A percentile compares a stretch with the other conserved stretches of the same genome.
Evolutionary conservation across 2,329 filamentous ascomycete species (phyloP).

Genomic region (Alternaria arbusti): DNA sequence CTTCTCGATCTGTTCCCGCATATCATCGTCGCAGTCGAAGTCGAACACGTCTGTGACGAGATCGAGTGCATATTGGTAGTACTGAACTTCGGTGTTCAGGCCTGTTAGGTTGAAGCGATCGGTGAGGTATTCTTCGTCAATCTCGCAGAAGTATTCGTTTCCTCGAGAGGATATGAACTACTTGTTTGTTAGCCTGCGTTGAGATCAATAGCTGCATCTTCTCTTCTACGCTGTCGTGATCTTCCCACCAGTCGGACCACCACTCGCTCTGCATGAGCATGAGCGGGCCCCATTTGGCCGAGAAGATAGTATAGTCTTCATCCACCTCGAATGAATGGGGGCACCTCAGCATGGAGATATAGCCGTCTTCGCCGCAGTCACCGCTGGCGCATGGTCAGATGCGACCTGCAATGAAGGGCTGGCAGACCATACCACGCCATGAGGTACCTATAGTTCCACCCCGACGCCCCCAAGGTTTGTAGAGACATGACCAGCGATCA

Average conservation of each 20-base stretch:
- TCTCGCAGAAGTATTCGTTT: conserved; percentile 99
- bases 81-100: conserved; percentile 95
- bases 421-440: conserved; percentile 8
- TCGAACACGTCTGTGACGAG: conserved; percentile 98
- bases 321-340: not conserved
- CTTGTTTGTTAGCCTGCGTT: conserved; percentile 12
- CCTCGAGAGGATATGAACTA: conserved; percentile 97
- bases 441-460: not conserved
- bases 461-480: not conserved
- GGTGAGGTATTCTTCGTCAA: conserved; percentile 97
- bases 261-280: conserved; percentile 6
- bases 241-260: conserved; percentile 4
- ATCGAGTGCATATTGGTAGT: conserved; percentile 98
- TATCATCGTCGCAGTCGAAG: conserved; percentile 97
- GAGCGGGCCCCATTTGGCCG: conserved; percentile 3
- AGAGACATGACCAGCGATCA: conserved; percentile 3
- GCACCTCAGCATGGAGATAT: conserved; percentile 9
- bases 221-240: conserved; percentile 5
- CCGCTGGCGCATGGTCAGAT: conserved; percentile 11
- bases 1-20: conserved; percentile 97
- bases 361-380: conserved; percentile 7
- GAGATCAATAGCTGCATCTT: not conserved
- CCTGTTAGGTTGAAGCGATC: conserved; percentile 98
- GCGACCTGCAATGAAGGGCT: not conserved
- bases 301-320: conserved; percentile 3